Base-by-base conservation (phyloP, 2,329 filamentous ascomycete genomes). In the Exutisphaerella laricina region DNA sequence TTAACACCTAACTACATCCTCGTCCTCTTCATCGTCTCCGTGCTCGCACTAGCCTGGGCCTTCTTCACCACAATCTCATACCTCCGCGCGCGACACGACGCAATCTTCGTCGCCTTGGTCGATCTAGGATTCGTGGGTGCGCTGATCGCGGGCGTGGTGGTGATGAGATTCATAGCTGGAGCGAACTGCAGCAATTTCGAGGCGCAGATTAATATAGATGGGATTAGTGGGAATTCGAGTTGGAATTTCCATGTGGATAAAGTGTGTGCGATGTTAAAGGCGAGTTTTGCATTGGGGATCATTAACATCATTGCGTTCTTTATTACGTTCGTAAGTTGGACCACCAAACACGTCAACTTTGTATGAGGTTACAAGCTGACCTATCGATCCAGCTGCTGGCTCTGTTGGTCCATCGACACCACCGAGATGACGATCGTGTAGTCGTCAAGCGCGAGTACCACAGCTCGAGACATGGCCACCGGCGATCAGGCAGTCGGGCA, bases 191-290 rank as follows among this genome's bases (percentile, higher is more conserved):
- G 77, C 13, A 66, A 71, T 62, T 75, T 87, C 63, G 59, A 60
- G 8, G 49, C 51, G 3, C 55, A 49, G 42, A 31, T 57, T 39
- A 54, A 53, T 28, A 32, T 56, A 21, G 72, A 73, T 26, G 41
- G 41, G 2, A 34, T 44, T 13, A 12, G 20, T 4, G 41, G 41
- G 12, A 44, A 44, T n/a, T 44, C 41, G 14, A 33, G 13, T 14
- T 68, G 79, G 45, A 65, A 73, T 30, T 60, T 81, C 29, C 65
- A 74, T 40, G 65, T 81, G 26, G 74, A 86, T 66, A 90, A 90
- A 73, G 79, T 80, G 4, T 97, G 90, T 68, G 78, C 84, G 37
- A 92, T 96, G 87, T 78, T 95, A 60, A 97, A 96, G 77, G 84
- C 89, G 1, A 77, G 74, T 54, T 97, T 88, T 68, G 90, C 88